Conservation (phyloP, 2,329 filamentous ascomycete species). For the Plectosphaerella cucumerina region DNA sequence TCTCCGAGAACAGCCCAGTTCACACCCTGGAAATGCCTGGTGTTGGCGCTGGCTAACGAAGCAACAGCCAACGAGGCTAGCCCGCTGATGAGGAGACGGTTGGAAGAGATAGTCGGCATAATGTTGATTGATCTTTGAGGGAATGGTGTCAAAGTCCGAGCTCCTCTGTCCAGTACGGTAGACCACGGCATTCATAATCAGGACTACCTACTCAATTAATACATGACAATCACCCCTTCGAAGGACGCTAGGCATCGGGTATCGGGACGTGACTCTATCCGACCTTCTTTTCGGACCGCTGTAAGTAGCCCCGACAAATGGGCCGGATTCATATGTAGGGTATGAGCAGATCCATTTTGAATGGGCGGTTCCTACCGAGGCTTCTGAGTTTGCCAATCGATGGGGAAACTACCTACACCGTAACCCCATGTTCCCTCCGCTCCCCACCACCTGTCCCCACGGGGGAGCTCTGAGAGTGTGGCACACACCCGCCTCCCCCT, state of each 20-base stretch:
- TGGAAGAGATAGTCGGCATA: conserved; percentile 2
- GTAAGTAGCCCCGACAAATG: conserved; percentile 3
- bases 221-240: conserved; percentile 1
- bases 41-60: conserved; percentile 4
- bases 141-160: background rate
- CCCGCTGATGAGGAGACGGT: conserved; percentile 4
- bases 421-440: background rate
- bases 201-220: conserved; percentile 1
- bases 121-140: conserved; percentile 2
- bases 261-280: conserved; percentile 2
- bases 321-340: background rate
- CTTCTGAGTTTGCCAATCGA: background rate
- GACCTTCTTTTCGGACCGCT: conserved; percentile 1
- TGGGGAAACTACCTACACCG: background rate
- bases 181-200: conserved; percentile 1
- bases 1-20: conserved; percentile 8
- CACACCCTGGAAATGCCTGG: conserved; percentile 4
- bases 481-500: conserved; percentile 1
- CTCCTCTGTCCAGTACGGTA: conserved; percentile 1
- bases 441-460: background rate
- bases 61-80: conserved; percentile 1
- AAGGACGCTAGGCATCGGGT: conserved; percentile 2
- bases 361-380: background rate
- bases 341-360: background rate
- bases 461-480: conserved; percentile 1